Evolutionary conservation across 441 rosid species (phyloP).

Genomic region (Populus tomentosa): DNA sequence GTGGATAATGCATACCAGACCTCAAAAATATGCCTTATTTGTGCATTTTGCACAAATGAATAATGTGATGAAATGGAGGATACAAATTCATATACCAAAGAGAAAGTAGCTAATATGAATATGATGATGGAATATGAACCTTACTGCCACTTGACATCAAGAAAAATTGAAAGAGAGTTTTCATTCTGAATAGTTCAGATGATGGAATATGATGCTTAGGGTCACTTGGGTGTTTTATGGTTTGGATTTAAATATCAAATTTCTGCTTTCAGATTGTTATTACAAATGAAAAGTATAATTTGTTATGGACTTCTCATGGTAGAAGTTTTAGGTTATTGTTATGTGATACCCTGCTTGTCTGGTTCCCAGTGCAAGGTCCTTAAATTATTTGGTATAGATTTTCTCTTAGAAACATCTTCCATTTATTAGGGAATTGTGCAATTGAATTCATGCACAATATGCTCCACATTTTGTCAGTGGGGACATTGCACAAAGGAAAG

Average conservation of each 20-base stretch:
- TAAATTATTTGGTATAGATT: not conserved
- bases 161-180: not conserved
- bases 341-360: not conserved
- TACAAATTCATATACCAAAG: not conserved
- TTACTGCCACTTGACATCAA: not conserved
- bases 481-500: conserved; percentile 32
- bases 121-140: not conserved
- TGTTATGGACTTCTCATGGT: not conserved
- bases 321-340: not conserved
- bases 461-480: conserved; percentile 22
- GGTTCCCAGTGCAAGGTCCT: not conserved
- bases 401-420: not conserved
- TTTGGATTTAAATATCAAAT: not conserved
- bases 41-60: not conserved
- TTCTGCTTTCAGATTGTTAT: not conserved
- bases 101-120: not conserved
- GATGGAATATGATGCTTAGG: not conserved
- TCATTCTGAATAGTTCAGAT: not conserved
- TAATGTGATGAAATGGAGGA: not conserved
- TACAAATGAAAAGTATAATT: not conserved
- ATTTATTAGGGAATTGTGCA: not conserved
- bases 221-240: not conserved
- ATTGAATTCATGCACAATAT: not conserved
- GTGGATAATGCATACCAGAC: not conserved
- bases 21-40: not conserved